Percentiles rank a stretch among this genome's conserved stretches.
Evolutionary conservation across 2,329 filamentous ascomycete species (phyloP).

Genomic region (Ceratocystis smalleyi): DNA sequence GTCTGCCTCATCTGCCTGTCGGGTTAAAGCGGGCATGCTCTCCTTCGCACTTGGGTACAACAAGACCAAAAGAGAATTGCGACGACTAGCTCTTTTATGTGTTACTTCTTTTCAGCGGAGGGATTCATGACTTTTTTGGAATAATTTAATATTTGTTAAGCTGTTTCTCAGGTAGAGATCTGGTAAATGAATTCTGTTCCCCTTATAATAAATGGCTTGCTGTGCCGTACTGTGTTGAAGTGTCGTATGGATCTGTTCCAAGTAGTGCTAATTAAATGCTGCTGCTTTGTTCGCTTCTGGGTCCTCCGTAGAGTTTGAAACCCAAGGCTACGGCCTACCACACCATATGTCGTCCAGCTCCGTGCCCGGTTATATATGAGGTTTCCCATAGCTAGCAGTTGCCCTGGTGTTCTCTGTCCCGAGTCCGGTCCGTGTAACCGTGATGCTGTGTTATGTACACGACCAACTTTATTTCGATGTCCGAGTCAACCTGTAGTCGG

Average conservation of each 20-base stretch:
- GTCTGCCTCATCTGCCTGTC: constrained; percentile 2
- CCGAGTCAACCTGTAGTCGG: not conserved
- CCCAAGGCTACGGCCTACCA: too few relatives aligned
- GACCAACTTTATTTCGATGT: not conserved
- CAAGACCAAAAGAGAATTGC: constrained; percentile 13
- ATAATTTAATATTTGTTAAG: constrained; percentile 8
- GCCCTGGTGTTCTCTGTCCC: not conserved
- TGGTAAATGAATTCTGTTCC: constrained; percentile 5
- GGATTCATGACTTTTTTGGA: constrained; percentile 5
- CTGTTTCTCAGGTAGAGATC: constrained; percentile 6
- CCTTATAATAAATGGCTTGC: not conserved
- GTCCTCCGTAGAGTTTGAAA: fast-evolving
- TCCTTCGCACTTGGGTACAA: constrained; percentile 12
- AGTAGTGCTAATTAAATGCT: too few relatives aligned
- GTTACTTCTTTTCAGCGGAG: constrained; percentile 4
- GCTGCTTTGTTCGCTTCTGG: too few relatives aligned
- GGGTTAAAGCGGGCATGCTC: not conserved
- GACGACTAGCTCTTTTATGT: constrained; percentile 7
- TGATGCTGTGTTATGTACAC: not conserved
- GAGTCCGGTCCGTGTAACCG: not conserved
- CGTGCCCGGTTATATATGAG: not conserved
- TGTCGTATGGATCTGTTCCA: not conserved
- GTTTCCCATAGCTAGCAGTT: not conserved
- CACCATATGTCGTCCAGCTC: too few relatives aligned
- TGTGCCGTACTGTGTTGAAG: not conserved